Base-by-base conservation (phyloP, 1,139 yeast species). In the Zygosaccharomyces pseudobailii region DNA sequence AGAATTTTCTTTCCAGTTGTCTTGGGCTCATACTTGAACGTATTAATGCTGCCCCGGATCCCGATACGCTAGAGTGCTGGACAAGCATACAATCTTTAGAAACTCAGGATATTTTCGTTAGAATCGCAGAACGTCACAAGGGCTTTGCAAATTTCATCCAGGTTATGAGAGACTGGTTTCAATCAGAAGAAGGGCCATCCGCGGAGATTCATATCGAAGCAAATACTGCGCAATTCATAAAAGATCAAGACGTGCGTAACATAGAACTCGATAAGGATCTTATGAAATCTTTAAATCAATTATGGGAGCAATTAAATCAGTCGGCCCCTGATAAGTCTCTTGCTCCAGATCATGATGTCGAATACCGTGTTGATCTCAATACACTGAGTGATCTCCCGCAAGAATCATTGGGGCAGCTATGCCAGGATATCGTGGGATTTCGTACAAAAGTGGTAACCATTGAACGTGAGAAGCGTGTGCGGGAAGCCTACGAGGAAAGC, bases 331-430 rank as follows among this genome's bases (percentile, higher is more conserved):
- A 31, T 35, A 42, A 34, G 28, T 19, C 32, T 6, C 36, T 28
- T 5, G 51, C 46, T 17, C 49, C 41, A n/a, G 49, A 45, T 24
- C 24, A 40, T 6, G 35, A 53, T 19, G 46, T 48, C 23, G 69
- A 69, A 13, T 84, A 84, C 58, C 71, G 74, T 46, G 79, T 84
- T 21, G 87, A 84, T 59, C 70, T 75, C 20, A 70, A 71, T 49
- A 88, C 84, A 53, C 63, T 84, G 49, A 70, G 76, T 13, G 90
- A 82, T 57, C 76, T 84, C 5, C 89, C 90, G 2, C 68, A 70
- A 31, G 76, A 77, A 36, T 71, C 79, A 68, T 67, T 79, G 40
- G 83, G 80, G n/a, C 72, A 71, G 31, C 76, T 84, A 31, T 76
- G 75, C 37, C 74, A 74, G 49, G 84, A 81, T 52, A 78, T 84